phyloP scores from a whole-genome alignment of 2,329 filamentous ascomycete genomes.

The Ilyonectria mors-panacis region DNA sequence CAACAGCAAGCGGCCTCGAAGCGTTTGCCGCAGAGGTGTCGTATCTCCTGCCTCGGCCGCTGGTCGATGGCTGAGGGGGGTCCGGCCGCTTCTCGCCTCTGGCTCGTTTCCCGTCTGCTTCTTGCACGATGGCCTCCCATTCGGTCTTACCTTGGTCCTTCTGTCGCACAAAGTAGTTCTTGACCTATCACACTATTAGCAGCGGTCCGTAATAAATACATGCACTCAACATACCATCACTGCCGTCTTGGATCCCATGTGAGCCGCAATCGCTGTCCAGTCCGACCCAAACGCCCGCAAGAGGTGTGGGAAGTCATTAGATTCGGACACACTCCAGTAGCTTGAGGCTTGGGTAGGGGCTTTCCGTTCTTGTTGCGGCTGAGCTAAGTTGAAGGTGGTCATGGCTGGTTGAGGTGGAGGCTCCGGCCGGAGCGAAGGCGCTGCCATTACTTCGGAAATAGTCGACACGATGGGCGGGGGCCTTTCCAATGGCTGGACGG shows the following conservation, averaged over 20 bases:
- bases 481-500: conserved; percentile 53
- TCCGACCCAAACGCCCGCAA: conserved; percentile 84
- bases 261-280: conserved; percentile 80
- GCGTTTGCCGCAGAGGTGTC: conserved; percentile 54
- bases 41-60: conserved; percentile 66
- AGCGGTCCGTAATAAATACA: background rate
- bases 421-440: conserved; percentile 70
- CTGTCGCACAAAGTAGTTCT: conserved; percentile 77
- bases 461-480: conserved; percentile 54
- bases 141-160: conserved; percentile 72
- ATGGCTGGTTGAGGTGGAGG: conserved; percentile 64
- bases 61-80: conserved; percentile 69
- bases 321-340: conserved; percentile 90
- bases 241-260: conserved; percentile 87
- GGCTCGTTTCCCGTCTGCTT: conserved; percentile 70
- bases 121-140: conserved; percentile 72
- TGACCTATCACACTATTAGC: conserved; percentile 64
- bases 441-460: conserved; percentile 69
- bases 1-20: conserved; percentile 63
- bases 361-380: conserved; percentile 65
- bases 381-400: conserved; percentile 66
- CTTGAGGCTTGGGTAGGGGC: conserved; percentile 76
- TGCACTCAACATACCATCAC: conserved; percentile 77
- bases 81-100: conserved; percentile 73
- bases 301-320: conserved; percentile 81